Conservation (phyloP, 805 yeast genomes). For the Torulaspora microellipsoides region DNA sequence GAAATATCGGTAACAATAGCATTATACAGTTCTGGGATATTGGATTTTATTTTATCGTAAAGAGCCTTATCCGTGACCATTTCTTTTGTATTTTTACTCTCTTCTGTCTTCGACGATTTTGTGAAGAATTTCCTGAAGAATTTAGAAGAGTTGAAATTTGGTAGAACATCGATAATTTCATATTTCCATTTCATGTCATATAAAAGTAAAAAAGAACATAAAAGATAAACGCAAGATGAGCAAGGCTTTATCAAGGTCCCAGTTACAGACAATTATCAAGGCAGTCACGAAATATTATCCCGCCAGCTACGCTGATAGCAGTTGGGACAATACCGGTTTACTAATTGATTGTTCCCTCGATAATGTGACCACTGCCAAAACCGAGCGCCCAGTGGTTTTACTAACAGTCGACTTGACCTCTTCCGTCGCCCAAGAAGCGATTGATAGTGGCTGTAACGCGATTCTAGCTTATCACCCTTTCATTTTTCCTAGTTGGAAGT, state of each 20-base stretch:
- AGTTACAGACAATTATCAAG: constrained; percentile 44
- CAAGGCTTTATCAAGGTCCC: constrained; percentile 23
- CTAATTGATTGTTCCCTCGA: constrained; percentile 61
- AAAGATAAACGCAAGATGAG: constrained; percentile 16
- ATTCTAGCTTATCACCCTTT: constrained; percentile 92
- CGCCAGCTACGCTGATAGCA: constrained; percentile 66
- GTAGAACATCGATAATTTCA: not conserved
- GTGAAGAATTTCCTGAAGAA: not conserved
- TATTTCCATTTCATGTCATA: no score
- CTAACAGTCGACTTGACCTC: constrained; percentile 83
- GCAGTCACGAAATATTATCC: constrained; percentile 78
- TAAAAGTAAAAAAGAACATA: not conserved
- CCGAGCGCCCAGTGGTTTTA: constrained; percentile 39
- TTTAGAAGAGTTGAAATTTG: not conserved
- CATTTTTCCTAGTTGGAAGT: constrained; percentile 82
- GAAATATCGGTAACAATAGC: constrained; percentile 41
- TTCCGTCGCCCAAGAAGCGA: constrained; percentile 81
- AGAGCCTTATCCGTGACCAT: not conserved
- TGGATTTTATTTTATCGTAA: constrained; percentile 18
- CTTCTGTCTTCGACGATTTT: not conserved
- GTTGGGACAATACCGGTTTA: constrained; percentile 97
- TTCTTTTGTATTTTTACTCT: not conserved
- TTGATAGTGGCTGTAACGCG: constrained; percentile 47
- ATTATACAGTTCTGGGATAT: constrained; percentile 30
- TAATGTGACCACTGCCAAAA: constrained; percentile 12